phyloP scores from a whole-genome alignment of 2,329 filamentous ascomycete species.

The Orbilia brochopaga region DNA sequence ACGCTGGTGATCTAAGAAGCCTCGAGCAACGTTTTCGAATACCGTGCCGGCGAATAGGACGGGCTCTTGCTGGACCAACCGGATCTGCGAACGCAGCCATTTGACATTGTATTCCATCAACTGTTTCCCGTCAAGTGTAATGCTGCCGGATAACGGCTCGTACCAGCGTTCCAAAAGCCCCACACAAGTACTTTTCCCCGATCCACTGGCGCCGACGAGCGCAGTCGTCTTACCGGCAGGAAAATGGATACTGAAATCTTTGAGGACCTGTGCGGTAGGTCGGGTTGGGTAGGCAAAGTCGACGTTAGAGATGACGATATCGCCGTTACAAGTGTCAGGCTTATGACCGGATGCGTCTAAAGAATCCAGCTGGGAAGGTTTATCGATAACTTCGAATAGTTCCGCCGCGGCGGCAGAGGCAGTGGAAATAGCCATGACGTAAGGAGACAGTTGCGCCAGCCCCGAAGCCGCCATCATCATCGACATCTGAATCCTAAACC shows the following conservation, averaged over 20 bases:
- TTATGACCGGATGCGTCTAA: conserved; percentile 58
- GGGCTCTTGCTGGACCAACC: conserved; percentile 72
- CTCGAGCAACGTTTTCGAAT: conserved; percentile 68
- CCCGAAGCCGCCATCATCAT: conserved; percentile 61
- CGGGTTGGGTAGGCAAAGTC: conserved; percentile 73
- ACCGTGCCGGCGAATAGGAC: conserved; percentile 72
- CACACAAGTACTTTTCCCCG: conserved; percentile 76
- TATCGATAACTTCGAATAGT: conserved; percentile 62
- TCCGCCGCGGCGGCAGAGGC: conserved; percentile 61
- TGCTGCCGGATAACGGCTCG: conserved; percentile 61
- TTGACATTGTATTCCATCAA: conserved; percentile 67
- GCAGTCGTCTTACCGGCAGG: conserved; percentile 64
- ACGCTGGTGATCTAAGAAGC: conserved; percentile 60
- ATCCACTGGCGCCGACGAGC: conserved; percentile 75
- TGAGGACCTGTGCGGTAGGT: conserved; percentile 53
- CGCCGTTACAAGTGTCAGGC: conserved; percentile 58
- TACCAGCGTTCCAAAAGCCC: conserved; percentile 76
- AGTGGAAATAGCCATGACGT: conserved; percentile 65
- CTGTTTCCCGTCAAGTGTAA: conserved; percentile 64
- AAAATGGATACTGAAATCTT: conserved; percentile 54
- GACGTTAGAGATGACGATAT: conserved; percentile 69
- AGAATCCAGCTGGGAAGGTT: conserved; percentile 60
- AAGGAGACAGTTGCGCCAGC: conserved; percentile 64
- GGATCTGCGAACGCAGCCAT: conserved; percentile 67
- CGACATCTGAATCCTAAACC: conserved; percentile 60